Evolutionary conservation across 2,329 filamentous ascomycete genomes (phyloP), one percentile per base, ranked within the genome.

Genomic region (Diaporthe sp.): DNA sequence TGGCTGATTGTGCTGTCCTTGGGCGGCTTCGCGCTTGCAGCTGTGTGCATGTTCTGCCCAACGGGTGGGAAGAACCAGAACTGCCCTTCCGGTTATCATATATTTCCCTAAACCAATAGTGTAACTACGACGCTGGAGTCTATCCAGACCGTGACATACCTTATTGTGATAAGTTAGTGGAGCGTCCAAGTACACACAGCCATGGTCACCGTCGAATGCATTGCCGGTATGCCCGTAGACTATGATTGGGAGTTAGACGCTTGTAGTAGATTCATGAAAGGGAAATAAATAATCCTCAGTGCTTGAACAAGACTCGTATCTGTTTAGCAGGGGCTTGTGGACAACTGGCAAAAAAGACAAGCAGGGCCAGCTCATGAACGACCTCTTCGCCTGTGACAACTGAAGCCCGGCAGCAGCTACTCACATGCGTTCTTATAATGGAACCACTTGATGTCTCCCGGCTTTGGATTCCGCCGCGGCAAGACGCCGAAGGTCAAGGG

Each of bases 41-140:
- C 72, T 37, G 72, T 74, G 51, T 68, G 72, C 72, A 74, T 68
- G 19, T 74, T 57, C 51, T 74, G 49, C 9, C 72, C 72, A 19
- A 74, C 31, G 1, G 72, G 72, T 2, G 72, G 61, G 61, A 74
- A 74, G 61, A 74, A 74, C 72, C 72, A 74, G 31, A 74, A 74
- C 72, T 74, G 28, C 6, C 8, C 4, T 42, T 53, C n/a, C 9
- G 2, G n/a, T 69, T 28, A 69, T 28, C n/a, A 55, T 6, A 28
- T 28, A 15, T 8, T 9, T 8, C 7, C 17, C n/a, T 46, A 5
- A 19, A 1, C 2, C n/a, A 4, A 9, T 53, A 6, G 8, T 37
- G 5, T 15, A 13, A 15, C 15, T 22, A 19, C 12, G 0, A 37
- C 19, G 15, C 2, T 25, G 28, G n/a, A 13, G n/a, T n/a, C 6